Evolutionary conservation across 305 asterid genomes (phyloP).

Genomic region (Plantago rigida): DNA sequence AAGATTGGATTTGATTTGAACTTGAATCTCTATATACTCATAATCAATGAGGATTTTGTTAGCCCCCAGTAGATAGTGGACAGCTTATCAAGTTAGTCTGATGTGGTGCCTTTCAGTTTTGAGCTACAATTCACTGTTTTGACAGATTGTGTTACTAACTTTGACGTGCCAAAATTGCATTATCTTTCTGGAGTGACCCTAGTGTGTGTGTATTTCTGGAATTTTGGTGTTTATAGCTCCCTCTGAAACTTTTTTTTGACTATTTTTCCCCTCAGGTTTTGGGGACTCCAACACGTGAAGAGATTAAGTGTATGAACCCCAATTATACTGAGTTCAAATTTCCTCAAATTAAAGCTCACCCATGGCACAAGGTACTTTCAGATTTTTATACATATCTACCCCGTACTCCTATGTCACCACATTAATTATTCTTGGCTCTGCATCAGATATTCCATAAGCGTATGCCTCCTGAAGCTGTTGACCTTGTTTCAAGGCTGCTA

Average conservation of each 20-base stretch:
- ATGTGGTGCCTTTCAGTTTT: not conserved
- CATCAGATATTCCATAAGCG: slow-evolving; percentile 85
- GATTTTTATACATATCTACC: slow-evolving; percentile 6
- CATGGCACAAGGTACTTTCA: slow-evolving; percentile 79
- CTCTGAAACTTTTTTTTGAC: slow-evolving; percentile 14
- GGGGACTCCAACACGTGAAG: slow-evolving; percentile 97
- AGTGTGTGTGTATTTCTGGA: not conserved
- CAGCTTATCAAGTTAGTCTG: not conserved
- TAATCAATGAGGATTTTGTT: too few species aligned
- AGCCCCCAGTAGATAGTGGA: not conserved
- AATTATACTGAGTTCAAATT: slow-evolving; percentile 79
- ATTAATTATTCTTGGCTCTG: slow-evolving; percentile 21
- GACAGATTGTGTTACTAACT: not conserved
- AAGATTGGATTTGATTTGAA: slow-evolving; percentile 1
- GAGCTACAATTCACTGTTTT: too few species aligned
- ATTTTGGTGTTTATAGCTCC: slow-evolving; percentile 7
- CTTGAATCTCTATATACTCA: not conserved
- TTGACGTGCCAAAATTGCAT: not conserved
- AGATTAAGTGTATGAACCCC: slow-evolving; percentile 94
- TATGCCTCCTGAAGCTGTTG: slow-evolving; percentile 85
- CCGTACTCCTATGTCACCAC: slow-evolving; percentile 6
- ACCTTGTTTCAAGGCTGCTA: slow-evolving; percentile 79
- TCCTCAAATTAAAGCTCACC: slow-evolving; percentile 71
- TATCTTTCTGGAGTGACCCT: not conserved
- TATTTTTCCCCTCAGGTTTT: slow-evolving; percentile 46